These are phyloP conservation scores for Aspergillus udagawae DNA, from an alignment of 2,329 filamentous ascomycete species.

Conservation along the genomic window DNA sequence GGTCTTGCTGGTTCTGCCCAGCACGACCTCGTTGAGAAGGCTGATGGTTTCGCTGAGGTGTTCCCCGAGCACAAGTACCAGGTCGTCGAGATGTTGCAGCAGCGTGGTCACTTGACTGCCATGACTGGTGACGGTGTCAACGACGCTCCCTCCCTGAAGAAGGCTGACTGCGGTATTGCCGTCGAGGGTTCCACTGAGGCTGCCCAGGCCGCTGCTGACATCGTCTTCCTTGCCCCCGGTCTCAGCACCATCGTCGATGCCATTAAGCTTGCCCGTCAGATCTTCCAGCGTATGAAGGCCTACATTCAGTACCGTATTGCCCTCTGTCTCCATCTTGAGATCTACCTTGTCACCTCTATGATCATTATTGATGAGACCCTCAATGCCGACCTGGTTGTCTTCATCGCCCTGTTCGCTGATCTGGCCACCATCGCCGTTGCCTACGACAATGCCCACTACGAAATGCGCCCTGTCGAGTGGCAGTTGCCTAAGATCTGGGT, in stretches of 20 bases:
- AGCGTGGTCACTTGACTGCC: constrained; percentile 67
- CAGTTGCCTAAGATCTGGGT: constrained; percentile 79
- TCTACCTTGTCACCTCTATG: constrained; percentile 74
- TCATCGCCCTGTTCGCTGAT: constrained; percentile 75
- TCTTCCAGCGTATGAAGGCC: constrained; percentile 75
- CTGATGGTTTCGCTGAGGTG: constrained; percentile 69
- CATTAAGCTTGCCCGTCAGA: constrained; percentile 70
- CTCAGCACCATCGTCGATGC: constrained; percentile 67
- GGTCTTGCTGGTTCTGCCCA: constrained; percentile 69
- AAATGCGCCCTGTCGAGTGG: constrained; percentile 72
- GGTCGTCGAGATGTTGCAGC: constrained; percentile 71
- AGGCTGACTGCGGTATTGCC: constrained; percentile 70
- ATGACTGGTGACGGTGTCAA: constrained; percentile 77
- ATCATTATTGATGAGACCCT: constrained; percentile 77
- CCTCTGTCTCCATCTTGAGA: constrained; percentile 68
- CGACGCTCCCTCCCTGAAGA: constrained; percentile 69
- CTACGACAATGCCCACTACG: constrained; percentile 75
- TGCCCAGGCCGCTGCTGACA: constrained; percentile 68
- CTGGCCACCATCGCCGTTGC: constrained; percentile 74
- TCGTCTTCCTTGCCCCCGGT: constrained; percentile 70
- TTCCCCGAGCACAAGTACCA: constrained; percentile 75
- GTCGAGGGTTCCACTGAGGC: constrained; percentile 70
- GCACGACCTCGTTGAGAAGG: constrained; percentile 72
- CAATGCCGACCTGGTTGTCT: constrained; percentile 68
- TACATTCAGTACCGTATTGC: constrained; percentile 76